Evolutionary conservation across 306 rosid genomes (phyloP), one percentile per base, ranked within the genome.

Genomic region (Gastrolobium bilobum): DNA sequence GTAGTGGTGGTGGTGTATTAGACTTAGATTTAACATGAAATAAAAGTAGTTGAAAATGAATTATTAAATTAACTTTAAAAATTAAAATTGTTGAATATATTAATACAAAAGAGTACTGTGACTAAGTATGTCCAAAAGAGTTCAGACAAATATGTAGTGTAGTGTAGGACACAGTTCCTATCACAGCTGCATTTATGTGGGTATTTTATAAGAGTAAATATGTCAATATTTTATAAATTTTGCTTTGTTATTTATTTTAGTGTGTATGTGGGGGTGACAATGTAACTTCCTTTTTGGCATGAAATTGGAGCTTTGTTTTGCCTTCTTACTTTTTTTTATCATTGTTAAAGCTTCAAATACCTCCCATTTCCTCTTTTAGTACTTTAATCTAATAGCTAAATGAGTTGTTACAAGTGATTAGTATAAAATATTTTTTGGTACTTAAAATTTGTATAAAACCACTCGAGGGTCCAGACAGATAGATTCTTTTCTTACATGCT

Each of bases 401-500:
- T 62, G 26, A 8, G 7, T 5, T 47, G 52, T 48, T 79, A 4
- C 10, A 5, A 37, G 3, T n/a, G 51, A 56, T 73, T 56, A 6
- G 40, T 37, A 62, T 76, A 6, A 63, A 59, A 38, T 75, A 4
- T 20, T 10, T 39, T 57, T 60, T 9, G 37, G 39, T 37, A 20
- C 38, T 11, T 11, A 7, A 31, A 11, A 14, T 47, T 60, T 60
- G 52, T 38, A 26, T 50, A 1, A 40, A 62, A 37, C 7, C 1
- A 40, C 3, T 68, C 9, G 1, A 29, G 68, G 60, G 64, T 59
- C 53, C 34, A 61, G n/a, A 14, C 46, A 68, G 33, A 34, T 1
- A 73, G 76, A 85, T 85, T 82, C 89, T 75, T 86, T 79, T 57
- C 89, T 79, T 86, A 79, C 50, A 60, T 4, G 30, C 39, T 29